These are phyloP conservation scores for Trichoderma aggressivum DNA, from an alignment of 2,329 filamentous ascomycete genomes.

Conservation along the genomic window DNA sequence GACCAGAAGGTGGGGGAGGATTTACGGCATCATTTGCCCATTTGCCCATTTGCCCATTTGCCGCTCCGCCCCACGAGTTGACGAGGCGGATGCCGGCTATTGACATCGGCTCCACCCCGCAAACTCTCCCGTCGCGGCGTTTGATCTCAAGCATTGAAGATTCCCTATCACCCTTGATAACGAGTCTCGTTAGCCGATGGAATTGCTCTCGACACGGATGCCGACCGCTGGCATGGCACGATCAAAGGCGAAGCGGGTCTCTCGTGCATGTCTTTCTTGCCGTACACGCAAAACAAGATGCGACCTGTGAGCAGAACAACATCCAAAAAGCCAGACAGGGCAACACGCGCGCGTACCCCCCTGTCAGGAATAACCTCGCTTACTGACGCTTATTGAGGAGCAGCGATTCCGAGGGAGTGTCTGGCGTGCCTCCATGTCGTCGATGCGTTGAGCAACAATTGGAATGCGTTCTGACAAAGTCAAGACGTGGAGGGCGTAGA, in stretches of 20 bases:
- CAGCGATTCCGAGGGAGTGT: background rate
- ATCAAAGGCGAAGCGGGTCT: constrained; percentile 1
- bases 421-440: background rate
- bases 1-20: background rate
- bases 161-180: background rate
- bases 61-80: background rate
- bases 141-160: background rate
- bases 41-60: background rate
- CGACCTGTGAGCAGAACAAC: background rate
- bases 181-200: background rate
- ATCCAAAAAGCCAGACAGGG: background rate
- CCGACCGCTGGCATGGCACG: background rate
- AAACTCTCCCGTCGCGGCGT: background rate
- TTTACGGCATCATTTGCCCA: background rate
- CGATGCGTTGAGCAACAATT: background rate
- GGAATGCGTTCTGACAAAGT: background rate
- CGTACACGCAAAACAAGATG: background rate
- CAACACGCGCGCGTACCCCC: background rate
- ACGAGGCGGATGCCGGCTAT: background rate
- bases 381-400: background rate
- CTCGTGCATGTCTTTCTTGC: background rate
- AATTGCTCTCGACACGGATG: background rate
- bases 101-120: background rate
- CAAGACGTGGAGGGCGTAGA: background rate
- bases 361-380: background rate